Evolutionary conservation across 352 stramenopile genomes (phyloP).

Genomic region (Peronospora farinosa): DNA sequence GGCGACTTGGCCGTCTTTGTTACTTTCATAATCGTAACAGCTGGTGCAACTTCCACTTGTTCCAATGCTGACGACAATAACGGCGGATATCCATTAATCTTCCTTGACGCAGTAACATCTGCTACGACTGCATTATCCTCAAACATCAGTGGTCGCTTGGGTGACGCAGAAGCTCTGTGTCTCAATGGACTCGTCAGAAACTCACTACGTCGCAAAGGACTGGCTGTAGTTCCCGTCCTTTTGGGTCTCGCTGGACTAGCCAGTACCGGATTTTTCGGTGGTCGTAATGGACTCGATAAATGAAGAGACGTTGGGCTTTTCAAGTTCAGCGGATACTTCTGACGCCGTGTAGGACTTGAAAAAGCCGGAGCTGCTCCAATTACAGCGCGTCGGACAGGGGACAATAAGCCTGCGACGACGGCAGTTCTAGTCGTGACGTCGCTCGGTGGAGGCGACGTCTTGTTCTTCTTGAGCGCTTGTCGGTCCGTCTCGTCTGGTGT

Average conservation of each 20-base stretch:
- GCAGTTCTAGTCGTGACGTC: slow-evolving; percentile 9
- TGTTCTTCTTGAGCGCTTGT: slow-evolving; percentile 19
- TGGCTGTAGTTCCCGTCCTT: slow-evolving; percentile 20
- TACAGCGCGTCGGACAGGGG: slow-evolving; percentile 15
- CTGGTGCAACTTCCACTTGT: slow-evolving; percentile 36
- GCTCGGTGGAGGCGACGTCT: slow-evolving; percentile 8
- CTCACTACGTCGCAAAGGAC: slow-evolving; percentile 30
- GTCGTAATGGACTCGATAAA: slow-evolving; percentile 31
- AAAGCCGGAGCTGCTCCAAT: slow-evolving; percentile 9
- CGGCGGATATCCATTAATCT: slow-evolving; percentile 21
- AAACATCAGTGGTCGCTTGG: slow-evolving; percentile 35
- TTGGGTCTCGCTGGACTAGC: slow-evolving; percentile 25
- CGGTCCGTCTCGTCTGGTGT: slow-evolving; percentile 17
- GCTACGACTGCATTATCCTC: slow-evolving; percentile 9
- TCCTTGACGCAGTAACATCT: slow-evolving; percentile 2
- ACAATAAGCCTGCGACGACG: slow-evolving; percentile 17
- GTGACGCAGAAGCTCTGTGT: slow-evolving; percentile 27
- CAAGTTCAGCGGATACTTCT: slow-evolving; percentile 10
- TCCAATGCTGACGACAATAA: slow-evolving; percentile 33
- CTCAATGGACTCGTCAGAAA: slow-evolving; percentile 34
- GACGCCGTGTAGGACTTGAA: slow-evolving; percentile 20
- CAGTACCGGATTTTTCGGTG: slow-evolving; percentile 9
- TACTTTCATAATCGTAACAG: slow-evolving; percentile 17
- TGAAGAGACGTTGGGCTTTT: slow-evolving; percentile 26
- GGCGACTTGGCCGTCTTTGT: slow-evolving; percentile 49